Evolutionary conservation across 257 asterid genomes (phyloP).

Genomic region (Lycium barbarum): DNA sequence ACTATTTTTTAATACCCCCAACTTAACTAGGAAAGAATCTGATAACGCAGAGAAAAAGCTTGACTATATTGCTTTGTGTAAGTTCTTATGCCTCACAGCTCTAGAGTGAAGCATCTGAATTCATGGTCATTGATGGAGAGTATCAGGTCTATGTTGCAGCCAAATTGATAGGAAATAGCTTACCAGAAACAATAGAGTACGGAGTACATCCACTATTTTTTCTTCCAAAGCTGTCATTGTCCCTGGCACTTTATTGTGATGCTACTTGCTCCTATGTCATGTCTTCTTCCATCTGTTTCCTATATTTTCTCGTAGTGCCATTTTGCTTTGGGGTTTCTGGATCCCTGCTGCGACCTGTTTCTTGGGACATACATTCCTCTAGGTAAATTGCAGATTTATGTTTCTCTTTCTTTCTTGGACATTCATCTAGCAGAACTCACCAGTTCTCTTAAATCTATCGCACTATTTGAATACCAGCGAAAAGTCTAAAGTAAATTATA

Average conservation of each 20-base stretch:
- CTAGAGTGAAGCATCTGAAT: background rate
- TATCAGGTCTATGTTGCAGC: background rate
- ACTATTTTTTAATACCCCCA: background rate
- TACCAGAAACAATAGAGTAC: background rate
- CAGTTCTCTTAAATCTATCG: conserved; percentile 8
- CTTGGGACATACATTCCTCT: background rate
- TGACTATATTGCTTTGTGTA: background rate
- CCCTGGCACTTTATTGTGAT: background rate
- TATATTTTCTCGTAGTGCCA: background rate
- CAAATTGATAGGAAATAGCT: background rate
- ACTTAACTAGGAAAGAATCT: background rate
- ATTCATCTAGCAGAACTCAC: background rate
- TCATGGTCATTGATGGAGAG: background rate
- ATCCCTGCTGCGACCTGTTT: background rate
- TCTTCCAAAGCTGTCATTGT: background rate
- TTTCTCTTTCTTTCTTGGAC: conserved; percentile 13
- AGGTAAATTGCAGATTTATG: background rate
- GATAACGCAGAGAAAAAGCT: background rate
- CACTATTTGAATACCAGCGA: background rate
- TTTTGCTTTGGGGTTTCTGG: background rate
- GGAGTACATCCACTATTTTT: background rate
- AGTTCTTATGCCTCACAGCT: background rate
- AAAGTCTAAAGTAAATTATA: background rate
- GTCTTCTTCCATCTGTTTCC: background rate
- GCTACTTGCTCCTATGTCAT: background rate